These are phyloP conservation scores for Ananas comosus DNA, from an alignment of 176 grass and related monocot genomes.

Conservation along the genomic window DNA sequence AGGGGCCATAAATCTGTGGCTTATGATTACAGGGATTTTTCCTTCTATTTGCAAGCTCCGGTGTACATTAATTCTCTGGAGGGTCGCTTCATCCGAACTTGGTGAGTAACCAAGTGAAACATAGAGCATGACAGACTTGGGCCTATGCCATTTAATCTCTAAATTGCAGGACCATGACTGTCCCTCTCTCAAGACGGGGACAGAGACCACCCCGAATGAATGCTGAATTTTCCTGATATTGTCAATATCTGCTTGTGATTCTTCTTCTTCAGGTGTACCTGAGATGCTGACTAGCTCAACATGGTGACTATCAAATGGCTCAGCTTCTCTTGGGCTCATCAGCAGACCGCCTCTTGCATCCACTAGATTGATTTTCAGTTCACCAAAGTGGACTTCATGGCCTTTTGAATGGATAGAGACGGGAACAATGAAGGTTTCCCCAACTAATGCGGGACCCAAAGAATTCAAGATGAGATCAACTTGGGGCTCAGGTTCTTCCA, in stretches of 20 bases:
- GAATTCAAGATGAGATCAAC: slow-evolving; percentile 67
- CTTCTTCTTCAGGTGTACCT: slow-evolving; percentile 29
- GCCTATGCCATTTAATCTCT: slow-evolving; percentile 89
- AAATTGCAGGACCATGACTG: slow-evolving; percentile 83
- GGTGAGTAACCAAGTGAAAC: slow-evolving; percentile 82
- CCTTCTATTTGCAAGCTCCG: slow-evolving; percentile 96
- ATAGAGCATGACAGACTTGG: slow-evolving; percentile 90
- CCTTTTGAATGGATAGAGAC: slow-evolving; percentile 62
- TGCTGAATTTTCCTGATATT: slow-evolving; percentile 81
- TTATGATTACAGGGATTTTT: slow-evolving; percentile 62
- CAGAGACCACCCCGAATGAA: slow-evolving; percentile 80
- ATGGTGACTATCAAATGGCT: slow-evolving; percentile 69
- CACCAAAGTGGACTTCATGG: slow-evolving; percentile 64
- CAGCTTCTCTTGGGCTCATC: slow-evolving; percentile 88
- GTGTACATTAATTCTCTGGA: slow-evolving; percentile 73
- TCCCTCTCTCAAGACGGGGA: slow-evolving; percentile 50
- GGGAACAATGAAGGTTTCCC: slow-evolving; percentile 66
- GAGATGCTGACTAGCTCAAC: slow-evolving; percentile 89
- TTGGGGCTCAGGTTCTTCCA: slow-evolving; percentile 72
- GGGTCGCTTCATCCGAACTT: slow-evolving; percentile 30
- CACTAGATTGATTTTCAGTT: slow-evolving; percentile 97
- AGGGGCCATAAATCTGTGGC: slow-evolving; percentile 63
- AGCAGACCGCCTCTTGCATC: slow-evolving; percentile 86
- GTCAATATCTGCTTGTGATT: slow-evolving; percentile 41
- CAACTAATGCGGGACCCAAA: slow-evolving; percentile 70